Evolutionary conservation across 257 asterid species (phyloP).

Genomic region (Craterostigma plantagineum): DNA sequence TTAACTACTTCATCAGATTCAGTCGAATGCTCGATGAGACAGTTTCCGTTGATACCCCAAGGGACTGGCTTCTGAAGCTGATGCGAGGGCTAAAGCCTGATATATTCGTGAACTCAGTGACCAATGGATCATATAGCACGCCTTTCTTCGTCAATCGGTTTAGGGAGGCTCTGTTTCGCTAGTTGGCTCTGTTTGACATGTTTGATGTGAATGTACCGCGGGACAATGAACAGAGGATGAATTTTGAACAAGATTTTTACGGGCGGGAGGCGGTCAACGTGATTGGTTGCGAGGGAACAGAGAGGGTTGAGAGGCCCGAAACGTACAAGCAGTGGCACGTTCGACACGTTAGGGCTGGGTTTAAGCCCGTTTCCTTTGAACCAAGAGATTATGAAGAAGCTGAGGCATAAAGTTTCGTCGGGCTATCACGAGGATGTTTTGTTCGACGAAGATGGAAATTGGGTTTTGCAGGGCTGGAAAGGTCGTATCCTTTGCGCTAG

Average conservation of each 20-base stretch:
- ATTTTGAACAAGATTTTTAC: slow-evolving; percentile 21
- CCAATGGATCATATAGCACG: too few relatives aligned
- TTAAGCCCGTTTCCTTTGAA: slow-evolving; percentile 27
- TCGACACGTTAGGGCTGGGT: slow-evolving; percentile 35
- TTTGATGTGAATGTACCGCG: slow-evolving; percentile 29
- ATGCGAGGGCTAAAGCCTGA: too few relatives aligned
- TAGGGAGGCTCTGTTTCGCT: slow-evolving; percentile 38
- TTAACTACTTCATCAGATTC: too few relatives aligned
- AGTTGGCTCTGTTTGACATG: slow-evolving; percentile 35
- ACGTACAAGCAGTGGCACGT: slow-evolving; percentile 52
- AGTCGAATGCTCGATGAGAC: too few relatives aligned
- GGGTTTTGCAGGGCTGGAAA: slow-evolving; percentile 55
- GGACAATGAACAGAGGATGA: slow-evolving; percentile 24
- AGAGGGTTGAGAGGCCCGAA: slow-evolving; percentile 38
- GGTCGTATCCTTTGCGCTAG: slow-evolving; percentile 27
- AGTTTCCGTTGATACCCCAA: too few relatives aligned
- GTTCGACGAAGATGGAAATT: slow-evolving; percentile 32
- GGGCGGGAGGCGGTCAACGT: slow-evolving; percentile 41
- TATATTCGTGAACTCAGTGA: too few relatives aligned
- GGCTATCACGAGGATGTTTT: slow-evolving; percentile 29
- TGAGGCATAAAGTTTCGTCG: slow-evolving; percentile 12
- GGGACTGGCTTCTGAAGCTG: too few relatives aligned
- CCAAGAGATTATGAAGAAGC: slow-evolving; percentile 19
- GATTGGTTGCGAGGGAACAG: slow-evolving; percentile 37
- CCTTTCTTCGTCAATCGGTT: slow-evolving; percentile 39